phyloP scores from a whole-genome alignment of 1,284 basidiomycete genomes.

The Tilletia horrida region DNA sequence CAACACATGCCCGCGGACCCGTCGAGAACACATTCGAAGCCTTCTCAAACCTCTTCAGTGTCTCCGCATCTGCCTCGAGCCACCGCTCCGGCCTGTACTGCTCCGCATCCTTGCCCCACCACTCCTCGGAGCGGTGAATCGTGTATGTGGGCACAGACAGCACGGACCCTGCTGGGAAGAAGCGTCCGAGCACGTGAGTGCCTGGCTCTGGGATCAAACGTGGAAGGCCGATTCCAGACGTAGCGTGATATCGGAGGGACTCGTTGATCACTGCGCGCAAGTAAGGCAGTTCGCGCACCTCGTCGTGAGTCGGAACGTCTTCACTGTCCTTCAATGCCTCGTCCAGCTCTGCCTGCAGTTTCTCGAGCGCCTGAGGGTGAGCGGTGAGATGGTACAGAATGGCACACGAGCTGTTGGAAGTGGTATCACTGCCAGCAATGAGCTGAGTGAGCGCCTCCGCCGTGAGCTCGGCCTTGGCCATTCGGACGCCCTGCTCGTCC shows the following conservation, averaged over 20 bases:
- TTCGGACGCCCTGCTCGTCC: conserved; percentile 72
- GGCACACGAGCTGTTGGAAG: conserved; percentile 45
- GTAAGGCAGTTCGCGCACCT: conserved; percentile 49
- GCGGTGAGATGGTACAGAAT: conserved; percentile 76
- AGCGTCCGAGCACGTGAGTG: conserved; percentile 36
- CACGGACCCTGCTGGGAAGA: conserved; percentile 66
- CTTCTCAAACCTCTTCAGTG: conserved; percentile 36
- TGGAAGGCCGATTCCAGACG: conserved; percentile 67
- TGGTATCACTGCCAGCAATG: conserved; percentile 62
- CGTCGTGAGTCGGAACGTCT: conserved; percentile 38
- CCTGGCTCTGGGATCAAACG: conserved; percentile 39
- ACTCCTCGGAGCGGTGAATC: conserved; percentile 67
- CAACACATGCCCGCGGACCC: conserved; percentile 47
- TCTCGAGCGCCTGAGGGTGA: conserved; percentile 66
- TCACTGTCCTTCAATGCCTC: conserved; percentile 32
- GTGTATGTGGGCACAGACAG: conserved; percentile 63
- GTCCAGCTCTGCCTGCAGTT: conserved; percentile 74
- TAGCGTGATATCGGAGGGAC: conserved; percentile 74
- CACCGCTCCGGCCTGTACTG: conserved; percentile 71
- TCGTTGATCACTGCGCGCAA: conserved; percentile 79
- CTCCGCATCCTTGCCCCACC: conserved; percentile 77
- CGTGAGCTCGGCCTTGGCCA: conserved; percentile 76
- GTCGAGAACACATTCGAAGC: conserved; percentile 45
- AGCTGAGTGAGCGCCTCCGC: conserved; percentile 79
- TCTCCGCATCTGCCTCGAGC: conserved; percentile 61